Conservation (phyloP, 1,284 basidiomycete species). For the Sanghuangporus sanghuang region DNA sequence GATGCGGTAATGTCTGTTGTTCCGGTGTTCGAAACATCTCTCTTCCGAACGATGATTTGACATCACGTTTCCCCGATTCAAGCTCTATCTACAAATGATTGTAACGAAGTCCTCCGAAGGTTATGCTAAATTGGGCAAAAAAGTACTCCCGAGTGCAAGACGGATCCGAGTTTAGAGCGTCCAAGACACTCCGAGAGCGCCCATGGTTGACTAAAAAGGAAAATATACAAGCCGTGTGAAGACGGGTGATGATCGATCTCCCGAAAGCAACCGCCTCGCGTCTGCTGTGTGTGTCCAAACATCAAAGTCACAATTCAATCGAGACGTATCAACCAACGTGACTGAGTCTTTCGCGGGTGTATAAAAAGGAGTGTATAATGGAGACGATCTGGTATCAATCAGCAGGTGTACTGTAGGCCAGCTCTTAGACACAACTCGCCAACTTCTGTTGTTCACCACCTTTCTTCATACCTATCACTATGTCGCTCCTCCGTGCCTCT, state of each 20-base stretch:
- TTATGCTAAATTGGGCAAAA: background rate
- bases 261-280: background rate
- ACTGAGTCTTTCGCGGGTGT: background rate
- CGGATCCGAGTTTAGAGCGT: background rate
- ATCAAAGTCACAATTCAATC: background rate
- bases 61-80: background rate
- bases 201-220: conserved; percentile 7
- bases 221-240: background rate
- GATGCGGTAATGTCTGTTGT: no score
- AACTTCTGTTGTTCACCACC: background rate
- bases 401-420: background rate
- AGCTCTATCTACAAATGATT: background rate
- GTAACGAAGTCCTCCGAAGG: background rate
- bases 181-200: background rate
- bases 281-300: no score
- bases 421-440: no score
- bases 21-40: no score
- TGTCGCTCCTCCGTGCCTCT: conserved; percentile 10
- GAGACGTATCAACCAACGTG: no score
- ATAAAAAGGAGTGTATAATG: background rate
- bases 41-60: no score
- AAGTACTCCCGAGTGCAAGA: background rate
- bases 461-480: background rate
- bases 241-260: background rate
- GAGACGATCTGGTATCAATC: background rate